These are phyloP conservation scores for Plenodomus tracheiphilus DNA, from an alignment of 2,329 filamentous ascomycete genomes.

Conservation along the genomic window DNA sequence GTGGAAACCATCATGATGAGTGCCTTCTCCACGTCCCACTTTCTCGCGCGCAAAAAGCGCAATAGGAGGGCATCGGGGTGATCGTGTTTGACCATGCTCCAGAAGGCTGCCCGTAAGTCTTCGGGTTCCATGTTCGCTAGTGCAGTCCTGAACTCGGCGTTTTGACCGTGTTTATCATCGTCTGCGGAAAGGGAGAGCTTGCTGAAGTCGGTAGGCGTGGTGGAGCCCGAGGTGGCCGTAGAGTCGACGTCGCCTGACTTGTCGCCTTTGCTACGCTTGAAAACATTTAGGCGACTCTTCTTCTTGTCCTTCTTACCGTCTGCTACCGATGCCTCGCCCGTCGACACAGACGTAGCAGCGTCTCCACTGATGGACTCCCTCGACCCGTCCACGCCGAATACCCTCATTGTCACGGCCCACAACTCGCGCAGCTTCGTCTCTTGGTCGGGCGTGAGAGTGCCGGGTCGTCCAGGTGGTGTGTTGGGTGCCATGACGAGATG, in stretches of 20 bases:
- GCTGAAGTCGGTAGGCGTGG: slow-evolving; percentile 35
- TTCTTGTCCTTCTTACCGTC: slow-evolving; percentile 63
- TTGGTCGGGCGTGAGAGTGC: slow-evolving; percentile 86
- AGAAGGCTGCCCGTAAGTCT: slow-evolving; percentile 77
- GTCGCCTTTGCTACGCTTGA: slow-evolving; percentile 62
- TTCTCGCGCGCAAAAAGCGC: slow-evolving; percentile 53
- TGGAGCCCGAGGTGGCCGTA: slow-evolving; percentile 24
- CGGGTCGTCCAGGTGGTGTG: slow-evolving; percentile 71
- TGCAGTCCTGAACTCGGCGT: slow-evolving; percentile 81
- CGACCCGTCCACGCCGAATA: slow-evolving; percentile 62
- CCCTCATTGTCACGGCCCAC: slow-evolving; percentile 75
- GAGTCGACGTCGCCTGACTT: slow-evolving; percentile 46
- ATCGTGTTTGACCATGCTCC: slow-evolving; percentile 94
- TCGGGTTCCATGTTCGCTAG: slow-evolving; percentile 77
- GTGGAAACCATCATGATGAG: slow-evolving; percentile 93
- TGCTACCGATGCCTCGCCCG: slow-evolving; percentile 10
- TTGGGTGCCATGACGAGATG: slow-evolving; percentile 47
- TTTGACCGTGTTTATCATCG: slow-evolving; percentile 93
- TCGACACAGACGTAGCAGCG: slow-evolving; percentile 13
- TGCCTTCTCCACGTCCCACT: slow-evolving; percentile 91
- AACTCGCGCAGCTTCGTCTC: slow-evolving; percentile 86
- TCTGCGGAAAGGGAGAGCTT: slow-evolving; percentile 39
- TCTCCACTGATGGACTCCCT: slow-evolving; percentile 36
- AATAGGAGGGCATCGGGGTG: slow-evolving; percentile 78
- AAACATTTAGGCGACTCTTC: slow-evolving; percentile 73